A percentile compares a stretch with the other conserved stretches of the same genome.
Evolutionary conservation across 2,329 filamentous ascomycete genomes (phyloP).

Genomic region (Microcyclospora pomicola): DNA sequence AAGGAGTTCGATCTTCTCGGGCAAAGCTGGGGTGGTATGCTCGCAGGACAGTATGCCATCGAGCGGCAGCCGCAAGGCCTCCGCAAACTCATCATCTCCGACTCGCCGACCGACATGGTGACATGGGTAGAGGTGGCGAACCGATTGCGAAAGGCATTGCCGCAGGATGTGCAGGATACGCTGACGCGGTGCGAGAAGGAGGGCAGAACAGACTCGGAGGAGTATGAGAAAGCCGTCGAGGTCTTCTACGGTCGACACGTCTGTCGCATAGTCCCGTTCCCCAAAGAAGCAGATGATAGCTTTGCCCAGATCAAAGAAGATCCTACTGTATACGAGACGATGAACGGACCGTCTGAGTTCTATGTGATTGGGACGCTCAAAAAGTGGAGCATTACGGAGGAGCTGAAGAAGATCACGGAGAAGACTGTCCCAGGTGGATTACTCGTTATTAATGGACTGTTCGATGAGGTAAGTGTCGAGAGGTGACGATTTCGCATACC

Average conservation of each 20-base stretch:
- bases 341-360: slow-evolving; percentile 23
- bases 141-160: slow-evolving; percentile 14
- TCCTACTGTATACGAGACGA: slow-evolving; percentile 23
- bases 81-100: slow-evolving; percentile 24
- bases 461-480: slow-evolving; percentile 19
- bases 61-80: slow-evolving; percentile 23
- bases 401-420: slow-evolving; percentile 25
- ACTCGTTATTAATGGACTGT: slow-evolving; percentile 30
- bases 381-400: slow-evolving; percentile 24
- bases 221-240: slow-evolving; percentile 21
- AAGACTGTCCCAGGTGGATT: slow-evolving; percentile 18
- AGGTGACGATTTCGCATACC: too few species aligned
- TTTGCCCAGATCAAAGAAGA: slow-evolving; percentile 20
- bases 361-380: slow-evolving; percentile 28
- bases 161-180: slow-evolving; percentile 17
- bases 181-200: slow-evolving; percentile 18
- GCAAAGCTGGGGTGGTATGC: slow-evolving; percentile 42
- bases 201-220: slow-evolving; percentile 16
- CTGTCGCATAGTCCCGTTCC: slow-evolving; percentile 20
- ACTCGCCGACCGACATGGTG: slow-evolving; percentile 18
- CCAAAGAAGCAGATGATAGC: slow-evolving; percentile 14
- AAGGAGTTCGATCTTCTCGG: slow-evolving; percentile 32
- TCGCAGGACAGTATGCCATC: slow-evolving; percentile 32
- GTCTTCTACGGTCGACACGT: slow-evolving; percentile 19
- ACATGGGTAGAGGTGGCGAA: slow-evolving; percentile 18